These are phyloP conservation scores for Penicillium atrosanguineum DNA, from an alignment of 495 filamentous ascomycete species.

Conservation along the genomic window DNA sequence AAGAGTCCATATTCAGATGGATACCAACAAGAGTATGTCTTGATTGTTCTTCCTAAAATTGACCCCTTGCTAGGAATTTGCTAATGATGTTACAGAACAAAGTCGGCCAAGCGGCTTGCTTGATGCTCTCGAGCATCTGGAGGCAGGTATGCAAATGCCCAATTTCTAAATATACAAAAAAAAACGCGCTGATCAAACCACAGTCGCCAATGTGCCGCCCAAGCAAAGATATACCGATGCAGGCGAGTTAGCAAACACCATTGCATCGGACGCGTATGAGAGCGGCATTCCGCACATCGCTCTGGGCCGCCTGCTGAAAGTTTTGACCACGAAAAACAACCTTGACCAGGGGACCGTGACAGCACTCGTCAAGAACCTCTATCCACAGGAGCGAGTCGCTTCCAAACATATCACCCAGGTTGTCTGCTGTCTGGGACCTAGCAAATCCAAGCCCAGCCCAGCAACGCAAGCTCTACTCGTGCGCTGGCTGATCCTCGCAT, in stretches of 20 bases:
- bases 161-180: background rate
- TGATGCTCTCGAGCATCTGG: slow-evolving; percentile 42
- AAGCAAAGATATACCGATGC: slow-evolving; percentile 47
- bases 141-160: slow-evolving; percentile 35
- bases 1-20: background rate
- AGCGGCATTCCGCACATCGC: slow-evolving; percentile 60
- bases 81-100: slow-evolving; percentile 7
- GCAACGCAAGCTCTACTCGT: slow-evolving; percentile 66
- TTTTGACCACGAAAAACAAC: slow-evolving; percentile 62
- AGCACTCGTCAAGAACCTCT: slow-evolving; percentile 69
- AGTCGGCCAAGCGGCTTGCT: slow-evolving; percentile 26
- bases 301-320: slow-evolving; percentile 61
- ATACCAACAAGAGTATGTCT: background rate
- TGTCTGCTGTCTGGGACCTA: slow-evolving; percentile 74
- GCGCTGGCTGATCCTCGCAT: slow-evolving; percentile 77
- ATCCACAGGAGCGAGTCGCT: slow-evolving; percentile 62
- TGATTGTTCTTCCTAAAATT: too few species aligned
- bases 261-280: slow-evolving; percentile 57
- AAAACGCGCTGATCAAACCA: slow-evolving; percentile 6
- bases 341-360: slow-evolving; percentile 73
- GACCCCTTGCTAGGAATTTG: too few species aligned
- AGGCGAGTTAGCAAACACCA: slow-evolving; percentile 35
- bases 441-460: slow-evolving; percentile 72
- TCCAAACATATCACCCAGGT: slow-evolving; percentile 63
- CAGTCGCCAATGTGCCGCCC: slow-evolving; percentile 40